These are phyloP conservation scores for Fragaria vesca DNA, from an alignment of 306 rosid genomes.

Conservation along the genomic window DNA sequence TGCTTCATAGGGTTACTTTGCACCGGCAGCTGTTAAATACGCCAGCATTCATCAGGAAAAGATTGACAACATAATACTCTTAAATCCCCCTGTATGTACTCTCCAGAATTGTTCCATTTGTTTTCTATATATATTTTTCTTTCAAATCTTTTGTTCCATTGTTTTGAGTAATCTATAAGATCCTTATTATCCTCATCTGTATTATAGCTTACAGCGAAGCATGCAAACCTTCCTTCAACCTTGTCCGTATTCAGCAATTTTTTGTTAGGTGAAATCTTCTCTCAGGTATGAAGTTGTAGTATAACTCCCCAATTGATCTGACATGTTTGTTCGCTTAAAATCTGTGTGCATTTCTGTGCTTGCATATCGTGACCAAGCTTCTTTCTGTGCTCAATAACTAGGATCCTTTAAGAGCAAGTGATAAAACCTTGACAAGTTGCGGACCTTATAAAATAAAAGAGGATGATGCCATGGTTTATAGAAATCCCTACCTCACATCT, in stretches of 20 bases:
- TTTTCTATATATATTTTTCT: background rate
- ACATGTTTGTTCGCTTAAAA: background rate
- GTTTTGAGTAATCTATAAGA: conserved; percentile 12
- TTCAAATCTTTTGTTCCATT: background rate
- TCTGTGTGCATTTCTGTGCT: background rate
- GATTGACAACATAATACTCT: conserved; percentile 58
- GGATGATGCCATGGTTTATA: conserved; percentile 90
- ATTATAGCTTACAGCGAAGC: conserved; percentile 63
- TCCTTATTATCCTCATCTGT: conserved; percentile 20
- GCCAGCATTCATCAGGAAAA: conserved; percentile 66
- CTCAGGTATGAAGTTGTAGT: conserved; percentile 59
- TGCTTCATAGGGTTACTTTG: conserved; percentile 71
- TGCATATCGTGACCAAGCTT: background rate
- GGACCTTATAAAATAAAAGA: conserved; percentile 93
- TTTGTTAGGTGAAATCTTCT: conserved; percentile 88
- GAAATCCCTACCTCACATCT: conserved; percentile 90
- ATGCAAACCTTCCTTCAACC: conserved; percentile 77
- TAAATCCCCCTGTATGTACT: conserved; percentile 77
- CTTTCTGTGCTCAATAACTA: conserved; percentile 25
- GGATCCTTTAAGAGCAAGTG: conserved; percentile 97
- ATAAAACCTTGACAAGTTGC: conserved; percentile 72
- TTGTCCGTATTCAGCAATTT: conserved; percentile 89
- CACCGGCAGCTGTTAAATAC: conserved; percentile 74
- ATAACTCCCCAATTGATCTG: background rate
- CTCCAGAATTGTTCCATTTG: conserved; percentile 13